Evolutionary conservation across 805 yeast species (phyloP).

Genomic region (Ogataea sp.): DNA sequence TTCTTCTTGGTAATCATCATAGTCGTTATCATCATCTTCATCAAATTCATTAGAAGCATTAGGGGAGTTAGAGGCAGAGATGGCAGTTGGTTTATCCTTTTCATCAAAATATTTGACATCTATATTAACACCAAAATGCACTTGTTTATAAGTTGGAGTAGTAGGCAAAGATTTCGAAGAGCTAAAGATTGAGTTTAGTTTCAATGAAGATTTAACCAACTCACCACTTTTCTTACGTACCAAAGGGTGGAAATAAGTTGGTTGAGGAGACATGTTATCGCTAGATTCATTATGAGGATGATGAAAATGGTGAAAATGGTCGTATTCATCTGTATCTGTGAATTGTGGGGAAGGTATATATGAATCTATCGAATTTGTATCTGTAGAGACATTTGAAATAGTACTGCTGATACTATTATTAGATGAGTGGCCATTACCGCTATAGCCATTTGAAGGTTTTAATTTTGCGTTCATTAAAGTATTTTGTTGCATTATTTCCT

Average conservation of each 20-base stretch:
- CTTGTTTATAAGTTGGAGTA: conserved; percentile 61
- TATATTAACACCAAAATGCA: conserved; percentile 73
- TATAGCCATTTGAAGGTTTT: not conserved
- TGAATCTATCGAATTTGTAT: not conserved
- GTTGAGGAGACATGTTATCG: not conserved
- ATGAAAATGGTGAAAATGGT: not conserved
- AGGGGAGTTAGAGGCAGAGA: conserved; percentile 63
- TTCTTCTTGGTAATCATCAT: conserved; percentile 19
- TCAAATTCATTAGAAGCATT: conserved; percentile 23
- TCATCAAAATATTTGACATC: conserved; percentile 69
- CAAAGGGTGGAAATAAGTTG: conserved; percentile 26
- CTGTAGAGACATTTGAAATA: too few relatives aligned
- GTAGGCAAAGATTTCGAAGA: conserved; percentile 36
- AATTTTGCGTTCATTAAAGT: conserved; percentile 19
- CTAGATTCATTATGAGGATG: not conserved
- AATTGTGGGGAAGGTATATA: not conserved
- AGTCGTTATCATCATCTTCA: conserved; percentile 23
- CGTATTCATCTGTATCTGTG: not conserved
- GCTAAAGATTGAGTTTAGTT: conserved; percentile 25
- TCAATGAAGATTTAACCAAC: conserved; percentile 66
- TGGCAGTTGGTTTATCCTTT: conserved; percentile 69
- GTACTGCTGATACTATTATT: not conserved
- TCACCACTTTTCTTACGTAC: conserved; percentile 88
- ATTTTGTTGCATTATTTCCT: conserved; percentile 22
- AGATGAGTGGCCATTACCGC: too few relatives aligned